phyloP scores from a whole-genome alignment of 345 rosid genomes.

The Acer campestre region DNA sequence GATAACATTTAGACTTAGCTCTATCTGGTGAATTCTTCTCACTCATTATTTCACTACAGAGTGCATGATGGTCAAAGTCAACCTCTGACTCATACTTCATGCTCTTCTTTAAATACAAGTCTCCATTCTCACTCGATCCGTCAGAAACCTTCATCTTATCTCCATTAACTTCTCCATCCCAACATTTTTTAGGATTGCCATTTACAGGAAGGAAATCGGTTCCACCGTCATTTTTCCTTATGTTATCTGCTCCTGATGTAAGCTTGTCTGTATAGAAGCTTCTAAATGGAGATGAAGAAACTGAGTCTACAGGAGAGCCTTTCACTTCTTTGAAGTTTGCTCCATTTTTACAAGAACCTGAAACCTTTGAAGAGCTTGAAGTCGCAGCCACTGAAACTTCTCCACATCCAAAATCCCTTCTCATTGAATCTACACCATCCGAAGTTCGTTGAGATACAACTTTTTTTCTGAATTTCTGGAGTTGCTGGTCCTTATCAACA shows the following conservation, averaged over 20 bases:
- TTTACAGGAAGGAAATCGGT: conserved; percentile 26
- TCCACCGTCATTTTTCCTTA: conserved; percentile 33
- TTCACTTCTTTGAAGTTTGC: conserved; percentile 36
- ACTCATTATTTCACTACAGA: conserved; percentile 9
- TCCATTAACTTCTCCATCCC: conserved; percentile 35
- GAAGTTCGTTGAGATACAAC: conserved; percentile 18
- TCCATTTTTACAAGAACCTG: conserved; percentile 39
- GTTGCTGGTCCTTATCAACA: conserved; percentile 25
- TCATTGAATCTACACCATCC: conserved; percentile 32
- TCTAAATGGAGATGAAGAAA: conserved; percentile 52
- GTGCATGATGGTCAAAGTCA: conserved; percentile 11
- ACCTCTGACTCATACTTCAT: conserved; percentile 19
- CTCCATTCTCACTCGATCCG: conserved; percentile 20
- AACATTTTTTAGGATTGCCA: conserved; percentile 27
- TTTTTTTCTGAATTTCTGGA: conserved; percentile 25
- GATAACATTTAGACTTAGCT: conserved; percentile 15
- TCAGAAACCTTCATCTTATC: conserved; percentile 27
- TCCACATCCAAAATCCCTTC: conserved; percentile 40
- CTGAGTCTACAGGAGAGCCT: conserved; percentile 59
- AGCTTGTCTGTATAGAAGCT: conserved; percentile 30
- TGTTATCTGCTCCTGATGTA: conserved; percentile 25
- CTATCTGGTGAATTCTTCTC: conserved; percentile 22
- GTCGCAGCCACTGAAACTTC: conserved; percentile 46
- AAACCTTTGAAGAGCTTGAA: conserved; percentile 71
- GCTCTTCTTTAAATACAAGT: conserved; percentile 26